Conservation (phyloP, 2,329 filamentous ascomycete genomes). For the Diaporthe helianthi region DNA sequence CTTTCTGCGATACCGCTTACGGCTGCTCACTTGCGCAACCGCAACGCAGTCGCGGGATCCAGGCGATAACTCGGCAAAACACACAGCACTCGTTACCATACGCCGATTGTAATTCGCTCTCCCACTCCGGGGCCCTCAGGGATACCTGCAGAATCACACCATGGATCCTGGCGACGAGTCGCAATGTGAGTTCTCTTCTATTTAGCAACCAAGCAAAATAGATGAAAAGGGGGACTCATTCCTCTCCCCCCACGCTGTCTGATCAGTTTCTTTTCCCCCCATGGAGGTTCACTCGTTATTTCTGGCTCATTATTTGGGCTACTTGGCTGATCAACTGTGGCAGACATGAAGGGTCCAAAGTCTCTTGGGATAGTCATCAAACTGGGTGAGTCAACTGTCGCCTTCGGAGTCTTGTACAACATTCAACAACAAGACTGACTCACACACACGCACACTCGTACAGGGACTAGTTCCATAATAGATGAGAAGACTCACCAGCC, state of each 20-base stretch:
- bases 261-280: not conserved
- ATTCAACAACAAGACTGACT: not conserved
- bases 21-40: slow-evolving; percentile 17
- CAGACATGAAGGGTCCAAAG: slow-evolving; percentile 70
- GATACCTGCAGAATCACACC: slow-evolving; percentile 27
- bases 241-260: not conserved
- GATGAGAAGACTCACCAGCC: slow-evolving; percentile 96
- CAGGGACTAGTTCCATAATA: slow-evolving; percentile 98
- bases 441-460: slow-evolving; percentile 30
- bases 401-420: not conserved
- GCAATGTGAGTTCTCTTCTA: slow-evolving; percentile 29
- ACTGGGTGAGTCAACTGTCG: slow-evolving; percentile 67
- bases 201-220: not conserved
- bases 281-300: slow-evolving; percentile 8
- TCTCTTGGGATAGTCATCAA: slow-evolving; percentile 84
- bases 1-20: slow-evolving; percentile 1
- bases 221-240: not conserved
- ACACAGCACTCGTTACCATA: not conserved
- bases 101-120: slow-evolving; percentile 15
- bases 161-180: slow-evolving; percentile 33
- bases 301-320: slow-evolving; percentile 31
- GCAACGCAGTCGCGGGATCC: slow-evolving; percentile 1
- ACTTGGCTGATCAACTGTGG: slow-evolving; percentile 37
- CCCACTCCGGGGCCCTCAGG: not conserved
- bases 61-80: slow-evolving; percentile 5